These are phyloP conservation scores for Hypoxylon rubiginosum DNA, from an alignment of 2,329 filamentous ascomycete genomes.

Conservation along the genomic window DNA sequence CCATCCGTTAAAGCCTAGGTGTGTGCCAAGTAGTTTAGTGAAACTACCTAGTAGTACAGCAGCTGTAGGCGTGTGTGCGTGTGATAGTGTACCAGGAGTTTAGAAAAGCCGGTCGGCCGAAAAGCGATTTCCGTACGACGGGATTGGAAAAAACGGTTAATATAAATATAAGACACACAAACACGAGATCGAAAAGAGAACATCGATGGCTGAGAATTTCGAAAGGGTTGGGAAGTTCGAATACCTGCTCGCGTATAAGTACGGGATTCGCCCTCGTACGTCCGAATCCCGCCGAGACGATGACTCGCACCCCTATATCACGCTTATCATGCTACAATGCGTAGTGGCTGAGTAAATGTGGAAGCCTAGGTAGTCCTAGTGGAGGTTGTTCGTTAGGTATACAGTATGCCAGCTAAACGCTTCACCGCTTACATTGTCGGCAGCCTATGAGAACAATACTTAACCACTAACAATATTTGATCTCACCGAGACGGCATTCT, in stretches of 20 bases:
- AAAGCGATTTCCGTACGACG: conserved; percentile 23
- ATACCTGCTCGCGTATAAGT: conserved; percentile 8
- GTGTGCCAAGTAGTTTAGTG: conserved; percentile 21
- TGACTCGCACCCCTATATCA: conserved; percentile 8
- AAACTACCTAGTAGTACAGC: background rate
- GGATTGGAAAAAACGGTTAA: conserved; percentile 16
- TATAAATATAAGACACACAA: background rate
- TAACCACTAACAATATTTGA: conserved; percentile 1
- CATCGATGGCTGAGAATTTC: background rate
- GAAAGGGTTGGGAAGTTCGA: conserved; percentile 2
- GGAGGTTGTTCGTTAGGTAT: conserved; percentile 2
- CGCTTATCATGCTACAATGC: too few relatives aligned
- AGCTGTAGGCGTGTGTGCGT: conserved; percentile 1
- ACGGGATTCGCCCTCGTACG: conserved; percentile 10
- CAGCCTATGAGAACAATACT: background rate
- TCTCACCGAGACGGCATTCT: conserved; percentile 2
- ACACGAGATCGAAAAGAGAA: background rate
- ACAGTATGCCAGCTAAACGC: conserved; percentile 9
- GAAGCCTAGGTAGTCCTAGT: too few relatives aligned
- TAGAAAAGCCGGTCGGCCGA: too few relatives aligned
- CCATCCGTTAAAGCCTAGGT: conserved; percentile 7
- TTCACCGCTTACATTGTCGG: conserved; percentile 6
- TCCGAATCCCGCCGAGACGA: conserved; percentile 28
- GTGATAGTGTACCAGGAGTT: background rate
- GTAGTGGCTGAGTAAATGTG: background rate